Evolutionary conservation across 306 rosid species (phyloP).

Genomic region (Gynostemma pentaphyllum): DNA sequence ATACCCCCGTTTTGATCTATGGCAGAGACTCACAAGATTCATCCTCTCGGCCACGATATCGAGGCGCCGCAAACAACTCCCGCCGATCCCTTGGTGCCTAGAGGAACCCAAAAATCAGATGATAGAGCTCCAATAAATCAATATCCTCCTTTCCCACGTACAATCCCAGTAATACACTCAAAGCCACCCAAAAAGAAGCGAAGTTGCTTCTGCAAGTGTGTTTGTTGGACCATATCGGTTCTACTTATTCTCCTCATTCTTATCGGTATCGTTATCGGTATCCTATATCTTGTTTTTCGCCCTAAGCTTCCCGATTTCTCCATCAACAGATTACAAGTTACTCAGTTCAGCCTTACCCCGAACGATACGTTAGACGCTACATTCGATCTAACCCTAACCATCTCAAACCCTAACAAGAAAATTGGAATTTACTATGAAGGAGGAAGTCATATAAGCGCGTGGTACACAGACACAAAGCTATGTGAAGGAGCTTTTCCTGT

Average conservation of each 20-base stretch:
- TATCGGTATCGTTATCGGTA: conserved; percentile 38
- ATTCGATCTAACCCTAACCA: conserved; percentile 49
- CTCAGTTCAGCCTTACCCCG: conserved; percentile 21
- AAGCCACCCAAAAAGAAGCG: conserved; percentile 54
- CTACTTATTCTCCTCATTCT: conserved; percentile 28
- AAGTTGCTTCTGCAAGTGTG: conserved; percentile 53
- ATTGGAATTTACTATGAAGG: conserved; percentile 73
- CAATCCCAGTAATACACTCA: conserved; percentile 29
- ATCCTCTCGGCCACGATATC: conserved; percentile 45
- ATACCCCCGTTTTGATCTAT: conserved; percentile 11
- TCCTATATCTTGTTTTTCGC: conserved; percentile 54
- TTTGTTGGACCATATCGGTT: conserved; percentile 36
- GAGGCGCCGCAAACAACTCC: conserved; percentile 33
- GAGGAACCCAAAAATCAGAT: conserved; percentile 37
- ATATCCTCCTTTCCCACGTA: conserved; percentile 23
- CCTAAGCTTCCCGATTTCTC: conserved; percentile 78
- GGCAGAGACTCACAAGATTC: conserved; percentile 61
- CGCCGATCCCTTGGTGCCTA: conserved; percentile 40
- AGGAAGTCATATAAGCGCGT: conserved; percentile 67
- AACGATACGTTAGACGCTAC: conserved; percentile 28
- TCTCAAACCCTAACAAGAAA: conserved; percentile 70
- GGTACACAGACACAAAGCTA: conserved; percentile 38
- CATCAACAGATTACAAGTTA: conserved; percentile 26
- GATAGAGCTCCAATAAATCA: not conserved
- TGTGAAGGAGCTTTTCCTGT: conserved; percentile 65